Percentiles rank a stretch among this genome's conserved stretches.
phyloP scores from a whole-genome alignment of 805 yeast species.

The Myxozyma vanderwaltii region DNA sequence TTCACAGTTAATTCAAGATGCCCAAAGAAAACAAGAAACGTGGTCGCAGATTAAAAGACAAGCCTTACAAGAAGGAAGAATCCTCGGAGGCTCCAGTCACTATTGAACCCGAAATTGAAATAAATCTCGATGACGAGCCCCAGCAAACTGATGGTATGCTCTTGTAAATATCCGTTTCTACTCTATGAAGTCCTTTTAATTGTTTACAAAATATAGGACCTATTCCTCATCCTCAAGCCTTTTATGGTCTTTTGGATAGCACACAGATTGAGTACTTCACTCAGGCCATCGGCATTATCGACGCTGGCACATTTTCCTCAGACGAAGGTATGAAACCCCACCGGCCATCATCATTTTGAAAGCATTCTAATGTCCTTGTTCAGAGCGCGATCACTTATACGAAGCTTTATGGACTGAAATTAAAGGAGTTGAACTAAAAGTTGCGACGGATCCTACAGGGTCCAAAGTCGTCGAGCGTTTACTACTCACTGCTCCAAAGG shows the following conservation, averaged over 20 bases:
- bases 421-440: constrained; percentile 83
- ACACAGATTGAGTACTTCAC: constrained; percentile 88
- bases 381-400: constrained; percentile 70
- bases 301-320: constrained; percentile 73
- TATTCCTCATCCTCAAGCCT: constrained; percentile 46
- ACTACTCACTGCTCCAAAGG: constrained; percentile 63
- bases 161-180: not conserved
- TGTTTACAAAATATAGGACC: not conserved
- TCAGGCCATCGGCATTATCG: constrained; percentile 84
- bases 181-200: not conserved
- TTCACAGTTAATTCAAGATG: constrained; percentile 15
- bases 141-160: not conserved
- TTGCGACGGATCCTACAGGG: constrained; percentile 92
- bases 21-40: constrained; percentile 34
- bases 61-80: constrained; percentile 23
- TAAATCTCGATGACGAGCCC: not conserved
- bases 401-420: constrained; percentile 81
- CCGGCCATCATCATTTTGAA: not conserved
- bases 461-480: constrained; percentile 89
- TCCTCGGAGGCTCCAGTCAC: no score
- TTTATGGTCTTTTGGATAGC: constrained; percentile 84
- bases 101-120: constrained; percentile 1
- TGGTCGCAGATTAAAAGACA: constrained; percentile 30
- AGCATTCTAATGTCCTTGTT: not conserved
- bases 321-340: constrained; percentile 48